These are phyloP conservation scores for Cytauxzoon felis DNA, from an alignment of 169 alveolate species.

Conservation along the genomic window DNA sequence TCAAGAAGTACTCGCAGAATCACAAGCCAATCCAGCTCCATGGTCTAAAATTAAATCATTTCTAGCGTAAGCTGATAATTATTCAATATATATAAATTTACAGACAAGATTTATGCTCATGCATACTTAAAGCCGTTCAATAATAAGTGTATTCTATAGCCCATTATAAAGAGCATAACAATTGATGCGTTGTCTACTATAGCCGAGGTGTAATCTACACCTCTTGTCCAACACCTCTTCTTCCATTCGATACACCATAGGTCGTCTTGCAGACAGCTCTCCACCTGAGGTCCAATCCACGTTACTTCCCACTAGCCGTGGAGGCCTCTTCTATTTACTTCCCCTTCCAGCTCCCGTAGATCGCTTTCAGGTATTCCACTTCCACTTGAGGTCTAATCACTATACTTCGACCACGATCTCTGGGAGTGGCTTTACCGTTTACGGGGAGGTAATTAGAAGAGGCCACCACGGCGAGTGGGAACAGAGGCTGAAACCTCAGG, in stretches of 20 bases:
- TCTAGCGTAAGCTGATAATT: conserved; percentile 44
- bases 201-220: not conserved
- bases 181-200: not conserved
- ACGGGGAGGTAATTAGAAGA: too few relatives aligned
- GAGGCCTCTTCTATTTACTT: too few relatives aligned
- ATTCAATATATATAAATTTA: not conserved
- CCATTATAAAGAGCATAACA: not conserved
- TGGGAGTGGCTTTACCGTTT: too few relatives aligned
- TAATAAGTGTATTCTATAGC: not conserved
- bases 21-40: conserved; percentile 43
- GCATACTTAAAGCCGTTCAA: conserved; percentile 21
- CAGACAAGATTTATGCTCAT: conserved; percentile 42
- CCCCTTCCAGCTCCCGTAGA: too few relatives aligned
- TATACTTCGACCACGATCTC: too few relatives aligned
- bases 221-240: not conserved
- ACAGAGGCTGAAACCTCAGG: not conserved
- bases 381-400: too few relatives aligned
- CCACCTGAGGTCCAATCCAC: too few relatives aligned
- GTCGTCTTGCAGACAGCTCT: too few relatives aligned
- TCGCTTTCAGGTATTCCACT: too few relatives aligned
- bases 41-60: conserved; percentile 61
- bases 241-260: not conserved
- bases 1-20: conserved; percentile 59
- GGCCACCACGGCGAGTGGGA: too few relatives aligned
- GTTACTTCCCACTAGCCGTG: too few relatives aligned